Evolutionary conservation across 805 yeast species (phyloP), one percentile per base, ranked within the genome.

Genomic region (Saccharomycopsis synnaedendra): DNA sequence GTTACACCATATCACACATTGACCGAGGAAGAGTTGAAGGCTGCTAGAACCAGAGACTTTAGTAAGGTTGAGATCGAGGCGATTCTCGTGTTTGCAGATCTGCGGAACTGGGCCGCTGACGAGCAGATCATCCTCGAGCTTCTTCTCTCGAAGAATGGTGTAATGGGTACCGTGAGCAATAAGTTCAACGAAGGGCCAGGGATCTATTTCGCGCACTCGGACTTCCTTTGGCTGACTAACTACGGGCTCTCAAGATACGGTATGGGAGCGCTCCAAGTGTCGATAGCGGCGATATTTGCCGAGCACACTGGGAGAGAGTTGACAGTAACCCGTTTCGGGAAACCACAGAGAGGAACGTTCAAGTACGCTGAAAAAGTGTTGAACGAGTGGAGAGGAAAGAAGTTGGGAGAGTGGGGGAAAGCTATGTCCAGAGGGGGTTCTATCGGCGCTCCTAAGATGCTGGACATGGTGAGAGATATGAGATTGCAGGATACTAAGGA

Each of bases 221-320:
- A 87, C 65, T 83, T 87, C 58, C 85, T 87, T 47, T 87, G 96
- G 96, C 90, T 95, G 8, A 85, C 96, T 3, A 84, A 86, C 64
- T 86, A 84, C 61, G 77, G 76, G 56, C 69, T 84, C 53, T 78
- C 87, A 11, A 72, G 96, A 61, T 85, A 87, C 60, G 96, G 96
- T 52, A 88, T 87, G 94, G 96, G 96, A 51, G 96, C 96, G 3
- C 70, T 87, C 54, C 95, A 86, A 63, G 88, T 85, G 38, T 82
- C 94, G 27, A 79, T 86, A 58, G 88, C 89, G 48, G 93, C 95
- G 0, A 69, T 87, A 50, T 87, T 79, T 65, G 75, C 80, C 61
- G 94, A 85, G 58, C 87, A 82, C 58, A 85, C 96, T 2, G 95
- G 95, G 50, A 74, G 72, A 54, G 89, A 84, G 56, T 70, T 87